A percentile compares a stretch with the other conserved stretches of the same genome.
These are phyloP conservation scores for Boletus sp. DNA, from an alignment of 768 basidiomycete genomes.

Conservation along the genomic window DNA sequence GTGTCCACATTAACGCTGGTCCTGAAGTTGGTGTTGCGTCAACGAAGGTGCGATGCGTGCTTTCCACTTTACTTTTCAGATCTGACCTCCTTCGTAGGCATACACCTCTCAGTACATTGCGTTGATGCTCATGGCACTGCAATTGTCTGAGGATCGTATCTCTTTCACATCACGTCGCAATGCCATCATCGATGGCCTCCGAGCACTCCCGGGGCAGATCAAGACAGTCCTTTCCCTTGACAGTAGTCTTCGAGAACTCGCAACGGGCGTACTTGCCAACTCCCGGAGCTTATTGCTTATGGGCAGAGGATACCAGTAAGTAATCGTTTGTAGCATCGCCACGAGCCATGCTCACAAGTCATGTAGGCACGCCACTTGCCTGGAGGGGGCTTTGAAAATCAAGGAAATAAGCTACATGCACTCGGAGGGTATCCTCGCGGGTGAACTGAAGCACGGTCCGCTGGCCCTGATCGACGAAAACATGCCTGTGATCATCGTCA, in stretches of 20 bases:
- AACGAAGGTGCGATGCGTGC: conserved; percentile 63
- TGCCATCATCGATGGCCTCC: conserved; percentile 90
- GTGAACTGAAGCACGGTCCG: conserved; percentile 98
- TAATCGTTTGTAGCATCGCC: conserved; percentile 1
- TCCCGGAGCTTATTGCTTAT: conserved; percentile 91
- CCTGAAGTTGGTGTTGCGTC: conserved; percentile 99
- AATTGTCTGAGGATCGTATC: conserved; percentile 95
- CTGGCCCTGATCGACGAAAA: conserved; percentile 97
- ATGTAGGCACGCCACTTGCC: conserved; percentile 83
- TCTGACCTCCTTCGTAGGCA: conserved; percentile 47
- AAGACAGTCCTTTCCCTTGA: conserved; percentile 83
- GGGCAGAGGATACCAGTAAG: conserved; percentile 96
- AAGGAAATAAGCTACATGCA: conserved; percentile 92
- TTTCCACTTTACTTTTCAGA: not conserved
- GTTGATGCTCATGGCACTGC: conserved; percentile 96
- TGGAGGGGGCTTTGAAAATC: conserved; percentile 98
- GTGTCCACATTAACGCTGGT: conserved; percentile 99
- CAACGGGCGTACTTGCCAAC: conserved; percentile 67
- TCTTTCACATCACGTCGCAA: conserved; percentile 87
- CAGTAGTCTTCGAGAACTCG: conserved; percentile 71
- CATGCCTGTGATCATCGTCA: conserved; percentile 98
- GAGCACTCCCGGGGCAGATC: conserved; percentile 87
- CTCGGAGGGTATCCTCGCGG: conserved; percentile 81
- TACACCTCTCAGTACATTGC: conserved; percentile 99
- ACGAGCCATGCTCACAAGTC: not conserved